phyloP scores from a whole-genome alignment of 2,329 filamentous ascomycete species.

The Pseudogymnoascus sp. region DNA sequence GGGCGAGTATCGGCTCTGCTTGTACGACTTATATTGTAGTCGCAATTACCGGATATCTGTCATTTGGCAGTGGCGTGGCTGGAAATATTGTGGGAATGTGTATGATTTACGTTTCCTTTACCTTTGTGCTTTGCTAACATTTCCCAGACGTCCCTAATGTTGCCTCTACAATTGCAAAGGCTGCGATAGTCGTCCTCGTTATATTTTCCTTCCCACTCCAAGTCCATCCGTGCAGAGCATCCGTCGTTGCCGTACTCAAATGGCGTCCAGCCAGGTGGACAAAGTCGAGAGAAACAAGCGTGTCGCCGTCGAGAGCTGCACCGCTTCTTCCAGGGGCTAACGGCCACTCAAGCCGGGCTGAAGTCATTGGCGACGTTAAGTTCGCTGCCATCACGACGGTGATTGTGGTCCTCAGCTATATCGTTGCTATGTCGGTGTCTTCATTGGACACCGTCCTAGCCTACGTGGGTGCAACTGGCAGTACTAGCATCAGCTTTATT shows the following conservation, averaged over 20 bases:
- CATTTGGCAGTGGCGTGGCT: slow-evolving; percentile 79
- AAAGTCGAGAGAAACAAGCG: slow-evolving; percentile 28
- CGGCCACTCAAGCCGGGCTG: slow-evolving; percentile 37
- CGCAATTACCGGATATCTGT: slow-evolving; percentile 89
- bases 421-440: slow-evolving; percentile 81
- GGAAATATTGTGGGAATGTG: slow-evolving; percentile 95
- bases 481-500: slow-evolving; percentile 94
- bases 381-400: slow-evolving; percentile 84
- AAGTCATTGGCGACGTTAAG: slow-evolving; percentile 71
- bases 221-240: slow-evolving; percentile 92
- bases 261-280: slow-evolving; percentile 60
- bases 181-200: slow-evolving; percentile 90
- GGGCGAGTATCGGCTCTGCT: slow-evolving; percentile 79
- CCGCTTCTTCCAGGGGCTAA: slow-evolving; percentile 34
- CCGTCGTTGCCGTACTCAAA: slow-evolving; percentile 83
- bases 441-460: slow-evolving; percentile 86
- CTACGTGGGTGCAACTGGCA: slow-evolving; percentile 90
- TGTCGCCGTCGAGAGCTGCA: slow-evolving; percentile 32
- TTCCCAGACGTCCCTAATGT: slow-evolving; percentile 45
- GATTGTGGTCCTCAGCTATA: slow-evolving; percentile 77
- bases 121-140: not conserved
- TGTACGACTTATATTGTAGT: slow-evolving; percentile 81
- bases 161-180: slow-evolving; percentile 83
- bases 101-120: slow-evolving; percentile 35
- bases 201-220: slow-evolving; percentile 95